phyloP scores from a whole-genome alignment of 2,329 filamentous ascomycete genomes.

The Nothopassalora personata region DNA sequence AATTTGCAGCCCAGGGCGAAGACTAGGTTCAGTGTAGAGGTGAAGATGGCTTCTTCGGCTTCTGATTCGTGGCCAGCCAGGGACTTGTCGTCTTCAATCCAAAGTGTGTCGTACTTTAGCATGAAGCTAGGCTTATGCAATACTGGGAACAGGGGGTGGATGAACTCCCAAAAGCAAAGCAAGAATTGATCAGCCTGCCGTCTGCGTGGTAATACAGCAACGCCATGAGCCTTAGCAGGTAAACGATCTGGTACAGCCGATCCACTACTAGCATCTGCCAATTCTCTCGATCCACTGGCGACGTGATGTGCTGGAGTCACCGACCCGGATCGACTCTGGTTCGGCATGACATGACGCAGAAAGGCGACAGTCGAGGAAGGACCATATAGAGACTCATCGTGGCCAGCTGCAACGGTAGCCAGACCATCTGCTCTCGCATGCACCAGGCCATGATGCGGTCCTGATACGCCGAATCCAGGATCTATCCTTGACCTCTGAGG shows the following conservation, averaged over 20 bases:
- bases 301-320: constrained; percentile 7
- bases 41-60: constrained; percentile 24
- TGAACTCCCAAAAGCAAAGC: constrained; percentile 26
- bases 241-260: constrained; percentile 15
- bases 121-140: constrained; percentile 23
- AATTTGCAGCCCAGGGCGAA: constrained; percentile 26
- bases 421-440: constrained; percentile 18
- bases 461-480: background rate
- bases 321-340: constrained; percentile 13
- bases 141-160: constrained; percentile 26
- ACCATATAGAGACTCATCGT: constrained; percentile 20
- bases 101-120: constrained; percentile 20
- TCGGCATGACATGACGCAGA: constrained; percentile 21
- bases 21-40: constrained; percentile 23
- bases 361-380: constrained; percentile 26
- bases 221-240: constrained; percentile 11
- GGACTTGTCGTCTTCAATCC: constrained; percentile 13
- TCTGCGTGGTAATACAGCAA: constrained; percentile 21
- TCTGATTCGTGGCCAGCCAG: constrained; percentile 12
- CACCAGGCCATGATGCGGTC: background rate
- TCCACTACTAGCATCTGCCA: constrained; percentile 8
- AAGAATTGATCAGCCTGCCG: constrained; percentile 26
- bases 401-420: constrained; percentile 18
- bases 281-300: background rate
- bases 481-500: background rate